A percentile compares a stretch with the other conserved stretches of the same genome.
These are phyloP conservation scores for Venturia asperata DNA, from an alignment of 2,329 filamentous ascomycete genomes.

Conservation along the genomic window DNA sequence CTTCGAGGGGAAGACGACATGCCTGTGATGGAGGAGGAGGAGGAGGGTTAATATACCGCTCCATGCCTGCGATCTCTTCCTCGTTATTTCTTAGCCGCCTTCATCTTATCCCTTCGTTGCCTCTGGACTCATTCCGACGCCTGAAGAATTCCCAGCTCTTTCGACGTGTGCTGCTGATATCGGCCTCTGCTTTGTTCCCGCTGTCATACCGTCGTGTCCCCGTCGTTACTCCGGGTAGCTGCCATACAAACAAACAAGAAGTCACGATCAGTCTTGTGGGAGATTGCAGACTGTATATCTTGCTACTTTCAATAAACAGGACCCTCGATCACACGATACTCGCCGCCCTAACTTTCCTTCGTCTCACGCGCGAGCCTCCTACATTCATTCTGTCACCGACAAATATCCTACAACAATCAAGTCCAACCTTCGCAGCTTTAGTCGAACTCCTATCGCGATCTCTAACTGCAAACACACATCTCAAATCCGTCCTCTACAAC, in stretches of 20 bases:
- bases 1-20: not conserved
- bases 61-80: not conserved
- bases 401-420: not conserved
- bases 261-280: not conserved
- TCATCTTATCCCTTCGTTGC: not conserved
- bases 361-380: not conserved
- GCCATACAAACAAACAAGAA: slow-evolving; percentile 5
- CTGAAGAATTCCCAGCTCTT: not conserved
- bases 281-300: not conserved
- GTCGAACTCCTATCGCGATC: not conserved
- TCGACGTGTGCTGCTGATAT: not conserved
- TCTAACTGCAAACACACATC: too few species aligned
- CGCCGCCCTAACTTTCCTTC: not conserved
- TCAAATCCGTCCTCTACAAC: not conserved
- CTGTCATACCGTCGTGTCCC: not conserved
- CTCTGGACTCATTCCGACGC: not conserved
- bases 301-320: not conserved
- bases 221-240: not conserved
- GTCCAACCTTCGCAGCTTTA: not conserved
- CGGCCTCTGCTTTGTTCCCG: slow-evolving; percentile 7
- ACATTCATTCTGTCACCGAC: slow-evolving; percentile 4
- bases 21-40: not conserved
- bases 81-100: not conserved
- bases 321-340: not conserved
- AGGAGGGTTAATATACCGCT: not conserved